These are phyloP conservation scores for Neofusicoccum sp. DNA, from an alignment of 2,329 filamentous ascomycete genomes.

Conservation along the genomic window DNA sequence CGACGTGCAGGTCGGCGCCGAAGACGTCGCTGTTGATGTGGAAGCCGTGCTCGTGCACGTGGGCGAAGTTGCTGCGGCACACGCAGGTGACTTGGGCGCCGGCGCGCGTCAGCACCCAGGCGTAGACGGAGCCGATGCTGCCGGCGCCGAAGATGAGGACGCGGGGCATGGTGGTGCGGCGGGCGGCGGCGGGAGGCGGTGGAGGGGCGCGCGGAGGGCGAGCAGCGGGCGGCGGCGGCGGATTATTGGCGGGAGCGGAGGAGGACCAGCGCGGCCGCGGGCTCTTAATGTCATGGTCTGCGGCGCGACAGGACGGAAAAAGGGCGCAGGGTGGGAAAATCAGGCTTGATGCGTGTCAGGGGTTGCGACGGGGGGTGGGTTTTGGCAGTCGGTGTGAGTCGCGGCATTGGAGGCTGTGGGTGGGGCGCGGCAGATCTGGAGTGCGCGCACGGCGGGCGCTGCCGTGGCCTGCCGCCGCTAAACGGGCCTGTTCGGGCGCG, in stretches of 20 bases:
- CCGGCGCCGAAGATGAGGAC: conserved; percentile 45
- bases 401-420: neutral
- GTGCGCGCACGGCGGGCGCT: conserved; percentile 9
- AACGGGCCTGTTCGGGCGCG: neutral
- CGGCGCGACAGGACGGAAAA: neutral
- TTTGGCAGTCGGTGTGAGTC: conserved; percentile 5
- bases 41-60: conserved; percentile 42
- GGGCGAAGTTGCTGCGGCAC: conserved; percentile 47
- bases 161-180: conserved; percentile 3
- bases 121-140: conserved; percentile 43
- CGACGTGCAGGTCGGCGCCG: conserved; percentile 36
- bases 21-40: conserved; percentile 27
- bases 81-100: conserved; percentile 41
- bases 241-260: neutral
- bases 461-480: conserved; percentile 8
- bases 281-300: conserved; percentile 12
- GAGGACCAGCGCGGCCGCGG: neutral
- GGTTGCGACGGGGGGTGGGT: neutral
- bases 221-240: neutral
- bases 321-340: neutral
- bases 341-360: conserved; percentile 11
- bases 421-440: conserved; percentile 11
- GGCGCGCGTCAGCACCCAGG: conserved; percentile 41
- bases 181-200: neutral
- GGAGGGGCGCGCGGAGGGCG: neutral